Base-by-base conservation (phyloP, 2,329 filamentous ascomycete species). In the Emmonsiellopsis sp. region DNA sequence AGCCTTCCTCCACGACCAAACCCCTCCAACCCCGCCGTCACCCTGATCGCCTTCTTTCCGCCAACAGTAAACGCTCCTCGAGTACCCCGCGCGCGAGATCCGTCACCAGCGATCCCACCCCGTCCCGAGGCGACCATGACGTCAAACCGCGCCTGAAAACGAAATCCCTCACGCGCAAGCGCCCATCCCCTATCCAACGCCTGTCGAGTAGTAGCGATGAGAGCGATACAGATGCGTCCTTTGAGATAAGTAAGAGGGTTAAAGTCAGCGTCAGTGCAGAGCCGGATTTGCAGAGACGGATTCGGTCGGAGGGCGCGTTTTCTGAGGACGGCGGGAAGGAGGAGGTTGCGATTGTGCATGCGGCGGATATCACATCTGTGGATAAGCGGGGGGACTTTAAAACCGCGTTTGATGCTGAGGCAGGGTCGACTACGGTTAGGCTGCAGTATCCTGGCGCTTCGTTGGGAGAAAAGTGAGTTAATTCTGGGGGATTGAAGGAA, bases 371-470 rank as follows among this genome's bases (percentile, higher is more conserved):
- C 61, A 74, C 68, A 45, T 70, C 67, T 32, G 58, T 63, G n/a
- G 67, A 70, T 57, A 73, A 69, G 55, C 67, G 65, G 47, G 69
- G 66, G 51, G 77, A 78, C 58, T 83, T 77, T 65, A 76, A 73
- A 57, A 72, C 74, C 30, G 78, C 76, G 26, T 79, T 77, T 61
- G 72, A 73, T 10, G n/a, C 3, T 26, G 32, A 32, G 20, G 32
- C n/a, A 5, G 70, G 73, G 47, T 68, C 75, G 16, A 64, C 68
- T 31, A 69, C 74, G 9, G 80, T 94, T 55, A 76, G 84, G 64
- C 73, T 97, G 61, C 87, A 93, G 68, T 97, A 97, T 69, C 92
- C 93, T 8, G 91, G 88, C 67, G 75, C 78, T 57, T 80, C 82
- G 53, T 77, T 78, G 49, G 79, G 80, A 51, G 88, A 93, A 70